Conservation (phyloP, 225 moss, liverwort and hornwort genomes). For the Thuidium tamariscinum region DNA sequence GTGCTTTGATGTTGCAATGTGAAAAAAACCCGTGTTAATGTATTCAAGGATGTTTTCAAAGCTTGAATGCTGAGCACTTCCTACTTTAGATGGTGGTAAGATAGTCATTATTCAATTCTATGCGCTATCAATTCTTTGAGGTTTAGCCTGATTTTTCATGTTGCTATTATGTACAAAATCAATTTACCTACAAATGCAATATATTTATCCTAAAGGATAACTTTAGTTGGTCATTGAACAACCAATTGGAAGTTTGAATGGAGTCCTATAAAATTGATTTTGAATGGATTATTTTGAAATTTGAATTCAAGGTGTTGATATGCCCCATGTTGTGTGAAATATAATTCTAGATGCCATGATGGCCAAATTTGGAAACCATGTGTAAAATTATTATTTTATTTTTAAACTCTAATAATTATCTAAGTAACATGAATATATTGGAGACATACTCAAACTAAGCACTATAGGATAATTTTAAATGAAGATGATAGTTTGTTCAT, state of each 20-base stretch:
- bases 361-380: accelerated
- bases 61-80: accelerated
- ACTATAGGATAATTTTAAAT: accelerated
- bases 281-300: background rate
- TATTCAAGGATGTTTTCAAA: accelerated
- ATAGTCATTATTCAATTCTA: background rate
- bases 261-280: background rate
- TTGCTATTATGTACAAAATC: background rate
- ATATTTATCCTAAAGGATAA: background rate
- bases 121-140: accelerated
- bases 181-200: too few species aligned
- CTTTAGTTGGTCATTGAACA: background rate
- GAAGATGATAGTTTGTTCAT: background rate
- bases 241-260: background rate
- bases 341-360: accelerated
- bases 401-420: background rate
- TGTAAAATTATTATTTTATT: accelerated
- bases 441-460: background rate
- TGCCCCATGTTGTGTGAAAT: accelerated
- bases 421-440: background rate
- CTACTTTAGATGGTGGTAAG: background rate
- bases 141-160: background rate
- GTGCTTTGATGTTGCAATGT: background rate
- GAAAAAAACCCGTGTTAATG: accelerated
- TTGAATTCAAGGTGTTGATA: background rate